Percentiles rank a stretch among this genome's conserved stretches.
Conservation (phyloP, 2,329 filamentous ascomycete genomes). For the Hirsutella thompsonii region DNA sequence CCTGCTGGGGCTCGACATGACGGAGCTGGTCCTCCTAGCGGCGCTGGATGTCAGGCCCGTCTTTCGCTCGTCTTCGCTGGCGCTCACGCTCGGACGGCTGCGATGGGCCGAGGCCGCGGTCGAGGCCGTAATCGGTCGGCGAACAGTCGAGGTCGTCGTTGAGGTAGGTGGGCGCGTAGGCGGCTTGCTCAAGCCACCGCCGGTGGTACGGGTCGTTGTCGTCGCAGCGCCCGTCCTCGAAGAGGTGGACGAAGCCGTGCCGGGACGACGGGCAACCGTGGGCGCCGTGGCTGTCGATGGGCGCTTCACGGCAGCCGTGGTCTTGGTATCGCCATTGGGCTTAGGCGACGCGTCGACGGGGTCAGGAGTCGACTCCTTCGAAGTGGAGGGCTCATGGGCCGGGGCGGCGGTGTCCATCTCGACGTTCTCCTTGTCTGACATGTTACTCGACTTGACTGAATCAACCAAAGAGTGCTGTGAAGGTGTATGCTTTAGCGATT, state of each 20-base stretch:
- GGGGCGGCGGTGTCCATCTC: conserved; percentile 23
- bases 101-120: conserved; percentile 28
- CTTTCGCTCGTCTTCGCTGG: conserved; percentile 38
- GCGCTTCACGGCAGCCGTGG: conserved; percentile 22
- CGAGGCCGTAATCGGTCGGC: conserved; percentile 18
- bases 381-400: conserved; percentile 10
- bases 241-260: conserved; percentile 14
- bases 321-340: conserved; percentile 15
- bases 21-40: conserved; percentile 29
- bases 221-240: conserved; percentile 7
- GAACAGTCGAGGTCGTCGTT: conserved; percentile 19
- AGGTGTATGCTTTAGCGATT: not conserved
- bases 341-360: conserved; percentile 21
- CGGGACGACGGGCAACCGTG: conserved; percentile 19
- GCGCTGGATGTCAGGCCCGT: conserved; percentile 22
- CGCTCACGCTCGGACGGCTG: conserved; percentile 33
- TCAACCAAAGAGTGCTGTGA: not conserved
- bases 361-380: conserved; percentile 14
- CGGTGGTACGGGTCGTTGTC: conserved; percentile 2
- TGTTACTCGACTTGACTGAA: conserved; percentile 12
- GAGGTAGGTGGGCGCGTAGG: conserved; percentile 30
- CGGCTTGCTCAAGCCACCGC: conserved; percentile 29
- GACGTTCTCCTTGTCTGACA: conserved; percentile 35
- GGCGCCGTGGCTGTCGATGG: conserved; percentile 13
- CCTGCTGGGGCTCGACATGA: conserved; percentile 24